Base-by-base conservation (phyloP, 371 early-diverging fungal genomes). In the Mortierella sp. region DNA sequence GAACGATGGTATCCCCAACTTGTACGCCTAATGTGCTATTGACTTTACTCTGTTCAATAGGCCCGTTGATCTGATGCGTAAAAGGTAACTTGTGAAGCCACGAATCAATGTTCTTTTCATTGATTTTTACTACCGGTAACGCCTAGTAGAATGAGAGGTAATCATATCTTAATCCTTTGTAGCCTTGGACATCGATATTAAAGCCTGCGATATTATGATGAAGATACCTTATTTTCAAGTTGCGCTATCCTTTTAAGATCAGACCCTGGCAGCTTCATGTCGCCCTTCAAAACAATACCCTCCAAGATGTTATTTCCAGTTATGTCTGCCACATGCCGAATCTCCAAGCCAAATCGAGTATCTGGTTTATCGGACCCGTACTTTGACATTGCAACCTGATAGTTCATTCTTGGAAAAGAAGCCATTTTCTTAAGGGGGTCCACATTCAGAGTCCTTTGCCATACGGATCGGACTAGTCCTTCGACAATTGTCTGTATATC, bases 341-440 rank as follows among this genome's bases (percentile, higher is more conserved):
- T 90, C 84, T 93, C 88, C 78, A 96, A 82, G 7, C 87, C 94
- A 80, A 91, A 96, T 33, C 97, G 86, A 0, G 92, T 87, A 82
- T 97, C 97, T 0, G 97, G 97, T 80, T 97, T 97, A 70, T 97
- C 97, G 0, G 95, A 95, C 0, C 97, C 97, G 84, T 93, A 97
- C 87, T 82, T 89, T 47, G 86, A 76, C 89, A 96, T 97, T 36
- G 96, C 96, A 22, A 95, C 88, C 5, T 91, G 77, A 74, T 96
- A 97, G 4, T 95, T 89, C 88, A 96, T 91, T 40, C 87, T 85
- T 32, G 89, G 90, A 69, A 97, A 94, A 0, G 85, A 67, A 7
- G 74, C 48, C 28, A 28, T 28, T 15, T 77, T 82, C 33, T 77
- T 48, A 59, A 84, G 70, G 1, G 94, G 71, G 6, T 91, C 88